phyloP scores from a whole-genome alignment of 306 rosid species.

The Gastrolobium bilobum region DNA sequence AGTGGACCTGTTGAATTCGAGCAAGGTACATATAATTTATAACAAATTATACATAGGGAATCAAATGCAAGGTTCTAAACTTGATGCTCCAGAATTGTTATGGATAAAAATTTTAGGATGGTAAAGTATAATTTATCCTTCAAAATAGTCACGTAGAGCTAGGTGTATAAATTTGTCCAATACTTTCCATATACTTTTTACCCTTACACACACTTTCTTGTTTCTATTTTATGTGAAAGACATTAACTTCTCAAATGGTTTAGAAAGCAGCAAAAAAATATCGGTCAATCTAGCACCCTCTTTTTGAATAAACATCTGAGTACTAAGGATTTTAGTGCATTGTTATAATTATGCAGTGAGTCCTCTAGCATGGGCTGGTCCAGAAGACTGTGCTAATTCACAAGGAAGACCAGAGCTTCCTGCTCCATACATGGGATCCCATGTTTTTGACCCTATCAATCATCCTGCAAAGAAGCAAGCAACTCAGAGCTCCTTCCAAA shows the following conservation, averaged over 20 bases:
- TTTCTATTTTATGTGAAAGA: background rate
- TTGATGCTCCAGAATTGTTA: conserved; percentile 13
- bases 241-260: conserved; percentile 31
- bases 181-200: background rate
- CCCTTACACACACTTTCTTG: background rate
- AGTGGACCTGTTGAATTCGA: conserved; percentile 57
- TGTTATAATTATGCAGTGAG: conserved; percentile 60
- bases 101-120: background rate
- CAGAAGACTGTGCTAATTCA: conserved; percentile 53
- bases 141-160: conserved; percentile 1
- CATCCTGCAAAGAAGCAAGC: conserved; percentile 77
- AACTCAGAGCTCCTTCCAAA: conserved; percentile 49
- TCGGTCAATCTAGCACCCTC: conserved; percentile 4
- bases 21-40: conserved; percentile 61
- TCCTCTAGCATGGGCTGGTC: conserved; percentile 70
- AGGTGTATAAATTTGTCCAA: background rate
- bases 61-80: conserved; percentile 20
- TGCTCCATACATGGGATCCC: conserved; percentile 42
- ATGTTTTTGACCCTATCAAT: conserved; percentile 45
- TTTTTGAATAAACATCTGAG: conserved; percentile 27
- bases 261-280: background rate
- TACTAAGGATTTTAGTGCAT: conserved; percentile 26
- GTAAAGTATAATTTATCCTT: conserved; percentile 11
- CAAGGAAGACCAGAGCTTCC: conserved; percentile 45
- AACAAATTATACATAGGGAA: conserved; percentile 11